Conservation (phyloP, 768 basidiomycete genomes). For the Sarcodon aspratus region DNA sequence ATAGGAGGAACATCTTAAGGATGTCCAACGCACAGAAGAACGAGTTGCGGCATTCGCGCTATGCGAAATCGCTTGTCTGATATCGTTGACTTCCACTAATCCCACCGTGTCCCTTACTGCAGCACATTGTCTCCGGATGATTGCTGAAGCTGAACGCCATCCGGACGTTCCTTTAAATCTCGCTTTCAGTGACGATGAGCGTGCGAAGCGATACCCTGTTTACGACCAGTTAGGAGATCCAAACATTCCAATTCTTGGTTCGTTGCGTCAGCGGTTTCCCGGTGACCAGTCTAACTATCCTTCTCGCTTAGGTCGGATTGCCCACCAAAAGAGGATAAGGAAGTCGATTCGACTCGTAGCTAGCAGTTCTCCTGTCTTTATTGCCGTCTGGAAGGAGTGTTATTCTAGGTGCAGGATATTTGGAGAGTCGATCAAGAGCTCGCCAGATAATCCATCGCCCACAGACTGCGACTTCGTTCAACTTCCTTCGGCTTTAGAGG, state of each 20-base stretch:
- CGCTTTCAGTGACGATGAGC: conserved; percentile 45
- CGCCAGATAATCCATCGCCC: background rate
- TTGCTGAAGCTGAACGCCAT: conserved; percentile 57
- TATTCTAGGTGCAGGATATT: conserved; percentile 54
- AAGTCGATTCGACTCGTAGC: conserved; percentile 56
- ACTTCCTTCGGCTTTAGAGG: background rate
- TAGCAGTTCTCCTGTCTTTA: conserved; percentile 52
- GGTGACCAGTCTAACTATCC: background rate
- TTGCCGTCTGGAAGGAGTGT: conserved; percentile 77
- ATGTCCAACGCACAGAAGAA: conserved; percentile 36
- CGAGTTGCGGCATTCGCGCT: conserved; percentile 57
- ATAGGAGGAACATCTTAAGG: conserved; percentile 27
- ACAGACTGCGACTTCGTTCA: background rate
- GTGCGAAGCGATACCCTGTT: conserved; percentile 57
- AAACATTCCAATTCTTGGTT: conserved; percentile 56
- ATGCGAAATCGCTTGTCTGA: conserved; percentile 62
- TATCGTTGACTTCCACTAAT: conserved; percentile 60
- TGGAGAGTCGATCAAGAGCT: background rate
- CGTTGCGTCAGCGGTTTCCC: conserved; percentile 13
- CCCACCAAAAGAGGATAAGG: conserved; percentile 71
- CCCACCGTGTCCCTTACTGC: conserved; percentile 56
- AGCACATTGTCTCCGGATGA: conserved; percentile 53
- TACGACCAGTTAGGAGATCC: conserved; percentile 78
- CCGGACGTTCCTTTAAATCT: conserved; percentile 42
- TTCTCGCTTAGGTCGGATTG: conserved; percentile 47